Evolutionary conservation across 306 rosid species (phyloP).

Genomic region (Fragaria ananassa): DNA sequence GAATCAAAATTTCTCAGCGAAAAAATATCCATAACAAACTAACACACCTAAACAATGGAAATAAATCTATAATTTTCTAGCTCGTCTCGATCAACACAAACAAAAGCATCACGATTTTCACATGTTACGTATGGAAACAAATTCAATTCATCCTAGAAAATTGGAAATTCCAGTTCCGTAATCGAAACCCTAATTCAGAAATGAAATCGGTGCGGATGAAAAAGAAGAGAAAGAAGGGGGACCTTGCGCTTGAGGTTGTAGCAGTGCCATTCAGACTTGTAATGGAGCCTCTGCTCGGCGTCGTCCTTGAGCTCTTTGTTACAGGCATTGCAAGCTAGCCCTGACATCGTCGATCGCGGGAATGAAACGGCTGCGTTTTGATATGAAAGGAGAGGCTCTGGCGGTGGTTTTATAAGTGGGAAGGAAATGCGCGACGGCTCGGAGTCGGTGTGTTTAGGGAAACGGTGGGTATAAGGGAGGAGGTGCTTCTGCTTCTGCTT

Average conservation of each 20-base stretch:
- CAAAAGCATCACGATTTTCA: background rate
- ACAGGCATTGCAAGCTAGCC: conserved; percentile 80
- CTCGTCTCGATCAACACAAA: background rate
- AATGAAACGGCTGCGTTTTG: background rate
- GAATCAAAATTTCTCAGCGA: background rate
- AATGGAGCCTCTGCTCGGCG: conserved; percentile 71
- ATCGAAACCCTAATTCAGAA: conserved; percentile 5
- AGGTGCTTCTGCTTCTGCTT: background rate
- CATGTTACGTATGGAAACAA: background rate
- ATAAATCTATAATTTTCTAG: background rate
- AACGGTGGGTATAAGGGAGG: background rate
- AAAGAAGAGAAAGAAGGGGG: background rate
- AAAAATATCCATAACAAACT: background rate
- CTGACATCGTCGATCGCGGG: conserved; percentile 42
- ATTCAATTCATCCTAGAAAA: background rate
- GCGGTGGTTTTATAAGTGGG: background rate
- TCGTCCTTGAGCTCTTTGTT: conserved; percentile 73
- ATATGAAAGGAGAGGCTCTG: background rate
- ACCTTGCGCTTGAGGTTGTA: conserved; percentile 99
- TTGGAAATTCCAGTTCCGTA: background rate
- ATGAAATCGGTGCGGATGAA: background rate
- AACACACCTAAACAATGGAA: background rate
- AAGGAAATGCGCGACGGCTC: conserved; percentile 18
- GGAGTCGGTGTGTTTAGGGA: conserved; percentile 32
- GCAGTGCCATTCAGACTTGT: conserved; percentile 98